Percentiles rank a stretch among this genome's conserved stretches.
Conservation (phyloP, 306 rosid species). For the Begonia loranthoides region DNA sequence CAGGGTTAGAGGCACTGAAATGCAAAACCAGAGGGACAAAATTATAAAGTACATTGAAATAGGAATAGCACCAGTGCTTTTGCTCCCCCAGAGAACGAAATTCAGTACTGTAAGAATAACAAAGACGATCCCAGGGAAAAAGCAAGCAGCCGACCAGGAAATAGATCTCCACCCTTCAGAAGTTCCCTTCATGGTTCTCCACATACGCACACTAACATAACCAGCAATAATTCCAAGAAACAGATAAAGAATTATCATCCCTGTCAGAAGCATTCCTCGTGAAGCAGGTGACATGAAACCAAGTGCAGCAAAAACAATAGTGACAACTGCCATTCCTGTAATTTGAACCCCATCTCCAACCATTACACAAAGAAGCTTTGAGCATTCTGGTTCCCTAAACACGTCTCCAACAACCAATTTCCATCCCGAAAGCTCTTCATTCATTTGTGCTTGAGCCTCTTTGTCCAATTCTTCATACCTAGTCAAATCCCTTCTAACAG, state of each 20-base stretch:
- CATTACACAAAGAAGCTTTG: conserved; percentile 88
- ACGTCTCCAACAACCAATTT: conserved; percentile 98
- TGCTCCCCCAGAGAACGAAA: conserved; percentile 88
- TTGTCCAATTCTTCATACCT: conserved; percentile 93
- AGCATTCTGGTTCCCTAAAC: conserved; percentile 71
- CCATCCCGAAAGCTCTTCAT: conserved; percentile 98
- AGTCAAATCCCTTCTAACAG: conserved; percentile 91
- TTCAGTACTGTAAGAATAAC: conserved; percentile 63
- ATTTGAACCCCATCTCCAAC: conserved; percentile 94
- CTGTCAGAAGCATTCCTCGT: conserved; percentile 83
- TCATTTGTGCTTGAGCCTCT: conserved; percentile 95
- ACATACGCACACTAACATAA: conserved; percentile 78
- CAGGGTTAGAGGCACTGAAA: conserved; percentile 92
- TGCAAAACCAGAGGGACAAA: conserved; percentile 87
- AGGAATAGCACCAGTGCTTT: conserved; percentile 89
- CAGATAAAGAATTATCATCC: conserved; percentile 90
- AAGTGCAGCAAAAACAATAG: conserved; percentile 77
- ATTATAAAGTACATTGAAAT: conserved; percentile 70
- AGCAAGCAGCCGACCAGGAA: conserved; percentile 78
- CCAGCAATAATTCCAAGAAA: conserved; percentile 82
- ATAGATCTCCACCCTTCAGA: conserved; percentile 81
- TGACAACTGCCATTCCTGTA: conserved; percentile 79
- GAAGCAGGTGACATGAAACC: conserved; percentile 79
- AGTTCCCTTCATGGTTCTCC: conserved; percentile 88
- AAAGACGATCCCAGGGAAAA: conserved; percentile 87